Base-by-base conservation (phyloP, 2,329 filamentous ascomycete species). In the Fusarium acutatum region DNA sequence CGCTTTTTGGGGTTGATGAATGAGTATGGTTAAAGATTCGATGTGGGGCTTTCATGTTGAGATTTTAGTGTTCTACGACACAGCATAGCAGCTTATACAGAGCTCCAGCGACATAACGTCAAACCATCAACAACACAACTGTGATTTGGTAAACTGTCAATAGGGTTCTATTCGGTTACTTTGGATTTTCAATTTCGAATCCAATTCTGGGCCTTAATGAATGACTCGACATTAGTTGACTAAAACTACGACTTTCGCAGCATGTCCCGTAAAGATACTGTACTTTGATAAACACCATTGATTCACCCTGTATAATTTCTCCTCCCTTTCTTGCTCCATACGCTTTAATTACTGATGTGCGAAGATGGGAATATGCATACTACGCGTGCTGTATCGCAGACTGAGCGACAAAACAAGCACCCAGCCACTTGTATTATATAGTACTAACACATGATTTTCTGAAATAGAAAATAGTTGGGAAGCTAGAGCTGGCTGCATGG, bases 1-100 rank as follows among this genome's bases (percentile, higher is more conserved):
- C 38, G 53, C 32, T 59, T 37, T 60, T 62, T 52, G 52, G 50
- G 15, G 40, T 40, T 64, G 69, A 59, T 68, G 50, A 57, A 64
- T 73, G 64, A 77, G 67, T 75, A 69, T 74, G 67, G 64, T 75
- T 69, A 62, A 78, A 71, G 71, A 64, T 74, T 77, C 73, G 50
- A 79, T 66, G 79, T 80, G 79, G 79, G 77, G 76, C 74, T n/a
- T 60, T 24, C 10, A 63, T 62, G 63, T 77, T 75, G 69, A 78
- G 75, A 75, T 80, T 80, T 80, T 76, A 69, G 77, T 63, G 59
- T 56, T 72, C 58, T 59, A 58, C 35, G 20, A 34, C 41, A 38
- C 44, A 60, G 38, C 32, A 15, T 41, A 44, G 64, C 44, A 41
- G 28, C 56, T 50, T 41, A 34, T 41, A 34, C 13, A 35, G 47